Conservation (phyloP, 176 grass and related monocot genomes). For the Carex littledalei region DNA sequence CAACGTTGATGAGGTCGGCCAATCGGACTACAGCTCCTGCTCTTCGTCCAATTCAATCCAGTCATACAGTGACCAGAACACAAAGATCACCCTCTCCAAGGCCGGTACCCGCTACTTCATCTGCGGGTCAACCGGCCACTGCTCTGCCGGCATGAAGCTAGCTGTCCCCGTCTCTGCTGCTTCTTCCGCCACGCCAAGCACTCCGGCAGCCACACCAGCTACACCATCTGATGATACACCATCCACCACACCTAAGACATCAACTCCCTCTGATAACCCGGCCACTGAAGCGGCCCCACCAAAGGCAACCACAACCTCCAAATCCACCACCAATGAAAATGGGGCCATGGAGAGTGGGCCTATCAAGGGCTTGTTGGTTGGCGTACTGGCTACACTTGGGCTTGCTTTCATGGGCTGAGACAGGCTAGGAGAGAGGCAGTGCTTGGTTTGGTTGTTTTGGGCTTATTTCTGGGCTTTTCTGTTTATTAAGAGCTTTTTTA, state of each 20-base stretch:
- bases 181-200: background rate
- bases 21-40: slow-evolving; percentile 67
- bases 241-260: slow-evolving; percentile 6
- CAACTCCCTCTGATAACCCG: slow-evolving; percentile 2
- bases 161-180: slow-evolving; percentile 46
- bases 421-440: slow-evolving; percentile 31
- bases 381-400: slow-evolving; percentile 20
- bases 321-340: slow-evolving; percentile 8
- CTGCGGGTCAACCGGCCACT: slow-evolving; percentile 62
- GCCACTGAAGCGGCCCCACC: background rate
- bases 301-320: slow-evolving; percentile 17
- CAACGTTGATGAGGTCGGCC: slow-evolving; percentile 60
- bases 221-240: slow-evolving; percentile 23
- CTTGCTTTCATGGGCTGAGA: slow-evolving; percentile 45
- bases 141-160: slow-evolving; percentile 82
- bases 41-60: slow-evolving; percentile 62
- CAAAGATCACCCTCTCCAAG: slow-evolving; percentile 60
- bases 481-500: background rate
- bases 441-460: background rate
- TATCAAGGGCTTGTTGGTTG: slow-evolving; percentile 15
- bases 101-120: slow-evolving; percentile 90
- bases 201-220: slow-evolving; percentile 23
- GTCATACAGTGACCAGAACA: slow-evolving; percentile 81
- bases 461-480: background rate
- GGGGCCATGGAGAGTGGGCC: slow-evolving; percentile 13